Base-by-base conservation (phyloP, 495 filamentous ascomycete species). In the Trichoderma gamsii region DNA sequence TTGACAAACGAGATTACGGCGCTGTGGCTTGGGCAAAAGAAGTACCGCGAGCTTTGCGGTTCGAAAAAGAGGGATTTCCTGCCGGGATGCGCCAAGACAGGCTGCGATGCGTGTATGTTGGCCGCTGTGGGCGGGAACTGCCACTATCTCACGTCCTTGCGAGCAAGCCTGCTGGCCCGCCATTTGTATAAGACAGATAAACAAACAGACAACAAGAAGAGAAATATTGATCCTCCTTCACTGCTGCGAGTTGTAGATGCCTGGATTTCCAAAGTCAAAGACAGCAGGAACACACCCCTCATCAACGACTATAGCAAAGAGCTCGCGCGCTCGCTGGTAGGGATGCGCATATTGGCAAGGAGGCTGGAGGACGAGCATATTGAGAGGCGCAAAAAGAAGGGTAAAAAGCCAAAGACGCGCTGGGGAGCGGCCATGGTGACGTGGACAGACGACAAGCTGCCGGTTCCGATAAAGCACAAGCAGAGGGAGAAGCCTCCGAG, bases 21-120 rank as follows among this genome's bases (percentile, higher is more conserved):
- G 16, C 69, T 83, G n/a, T 82, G 73, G 71, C 74, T 77, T 1
- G 64, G 71, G 0, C 70, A 70, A 0, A 18, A 15, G 13, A 32
- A 18, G 3, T 66, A 49, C 29, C 7, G 21, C 11, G n/a, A 13
- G 21, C 18, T 43, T 16, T 66, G 65, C 4, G 67, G 61, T 63
- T 25, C 16, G 3, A 15, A 65, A 2, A n/a, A 25, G 3, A 43
- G 12, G 25, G 46, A 69, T 29, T 16, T 68, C 70, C 38, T 29
- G 11, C 74, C 75, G 38, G 63, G 74, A 41, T 72, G 66, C 25
- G 74, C 80, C 0, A 63, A 27, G 32, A 76, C 72, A 1, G 70
- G 75, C 5, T 84, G 82, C 56, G 73, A 79, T 64, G 81, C 81
- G n/a, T 84, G 82, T 67, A 78, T 82, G 38, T 70, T 84, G 15